Evolutionary conservation across 306 rosid species (phyloP).

Genomic region (Prosopis cineraria): DNA sequence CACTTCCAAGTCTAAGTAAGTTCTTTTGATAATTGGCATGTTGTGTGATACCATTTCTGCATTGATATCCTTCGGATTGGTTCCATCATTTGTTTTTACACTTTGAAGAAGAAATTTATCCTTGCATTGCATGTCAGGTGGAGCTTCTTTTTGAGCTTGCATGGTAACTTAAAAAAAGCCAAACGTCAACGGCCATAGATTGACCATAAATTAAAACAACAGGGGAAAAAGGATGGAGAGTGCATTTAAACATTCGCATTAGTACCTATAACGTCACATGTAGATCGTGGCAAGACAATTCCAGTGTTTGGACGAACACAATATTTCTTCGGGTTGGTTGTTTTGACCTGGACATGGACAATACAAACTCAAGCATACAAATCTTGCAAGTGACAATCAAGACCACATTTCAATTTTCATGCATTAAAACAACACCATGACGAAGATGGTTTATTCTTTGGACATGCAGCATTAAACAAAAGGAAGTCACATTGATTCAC

Average conservation of each 20-base stretch:
- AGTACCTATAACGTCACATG: constrained; percentile 88
- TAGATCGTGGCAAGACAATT: constrained; percentile 77
- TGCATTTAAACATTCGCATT: constrained; percentile 10
- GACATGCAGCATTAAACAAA: constrained; percentile 18
- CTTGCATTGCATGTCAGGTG: constrained; percentile 91
- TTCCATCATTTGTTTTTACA: constrained; percentile 63
- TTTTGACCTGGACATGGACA: constrained; percentile 71
- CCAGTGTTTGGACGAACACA: constrained; percentile 99
- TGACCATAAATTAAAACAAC: neutral
- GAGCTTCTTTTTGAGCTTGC: constrained; percentile 97
- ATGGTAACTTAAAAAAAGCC: constrained; percentile 63
- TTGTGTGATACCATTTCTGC: constrained; percentile 73
- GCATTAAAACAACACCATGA: neutral
- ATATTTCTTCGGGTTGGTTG: constrained; percentile 95
- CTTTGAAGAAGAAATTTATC: constrained; percentile 99
- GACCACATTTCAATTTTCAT: neutral
- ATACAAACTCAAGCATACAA: constrained; percentile 24
- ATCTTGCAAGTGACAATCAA: constrained; percentile 11
- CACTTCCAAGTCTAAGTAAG: constrained; percentile 3
- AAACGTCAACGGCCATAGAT: constrained; percentile 14
- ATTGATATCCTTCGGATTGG: constrained; percentile 60
- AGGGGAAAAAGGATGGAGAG: neutral
- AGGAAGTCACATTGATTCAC: constrained; percentile 6
- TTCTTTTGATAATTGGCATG: constrained; percentile 21
- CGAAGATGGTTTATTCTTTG: neutral